Conservation (phyloP, 495 filamentous ascomycete species). For the Penicillium crystallinum region DNA sequence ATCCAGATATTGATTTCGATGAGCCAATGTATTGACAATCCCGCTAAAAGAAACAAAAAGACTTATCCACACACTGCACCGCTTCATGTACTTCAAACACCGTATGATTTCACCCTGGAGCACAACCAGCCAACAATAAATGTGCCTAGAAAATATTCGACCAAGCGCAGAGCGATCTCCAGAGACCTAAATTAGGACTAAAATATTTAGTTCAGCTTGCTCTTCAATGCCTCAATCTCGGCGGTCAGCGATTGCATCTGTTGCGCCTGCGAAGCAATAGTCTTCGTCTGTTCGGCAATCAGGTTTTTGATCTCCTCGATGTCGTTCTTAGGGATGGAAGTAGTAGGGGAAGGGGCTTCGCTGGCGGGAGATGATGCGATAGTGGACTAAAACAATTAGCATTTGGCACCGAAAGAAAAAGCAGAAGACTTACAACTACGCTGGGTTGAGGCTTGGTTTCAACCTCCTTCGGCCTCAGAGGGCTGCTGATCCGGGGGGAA, state of each 20-base stretch:
- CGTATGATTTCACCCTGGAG: conserved; percentile 1
- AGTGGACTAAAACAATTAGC: conserved; percentile 21
- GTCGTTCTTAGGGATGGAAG: conserved; percentile 28
- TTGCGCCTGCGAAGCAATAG: conserved; percentile 39
- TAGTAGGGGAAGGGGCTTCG: conserved; percentile 17
- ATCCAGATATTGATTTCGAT: conserved; percentile 6
- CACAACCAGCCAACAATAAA: neutral
- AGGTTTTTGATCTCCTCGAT: conserved; percentile 43
- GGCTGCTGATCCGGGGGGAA: conserved; percentile 34
- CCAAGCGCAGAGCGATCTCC: neutral
- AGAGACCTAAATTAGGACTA: neutral
- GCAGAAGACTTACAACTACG: neutral
- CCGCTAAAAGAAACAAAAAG: conserved; percentile 20
- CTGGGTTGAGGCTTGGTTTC: conserved; percentile 16
- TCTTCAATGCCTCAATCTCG: conserved; percentile 44
- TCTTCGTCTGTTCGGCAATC: conserved; percentile 42
- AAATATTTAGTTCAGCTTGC: conserved; percentile 31
- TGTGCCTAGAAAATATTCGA: neutral
- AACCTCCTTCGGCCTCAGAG: conserved; percentile 32
- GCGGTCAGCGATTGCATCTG: conserved; percentile 42
- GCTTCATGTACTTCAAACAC: conserved; percentile 14
- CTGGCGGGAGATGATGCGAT: conserved; percentile 15
- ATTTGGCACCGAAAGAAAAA: neutral
- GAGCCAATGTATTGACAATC: conserved; percentile 27
- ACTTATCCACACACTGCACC: conserved; percentile 21